Conservation (phyloP, 495 filamentous ascomycete genomes). For the Hypomontagnella monticulosa region DNA sequence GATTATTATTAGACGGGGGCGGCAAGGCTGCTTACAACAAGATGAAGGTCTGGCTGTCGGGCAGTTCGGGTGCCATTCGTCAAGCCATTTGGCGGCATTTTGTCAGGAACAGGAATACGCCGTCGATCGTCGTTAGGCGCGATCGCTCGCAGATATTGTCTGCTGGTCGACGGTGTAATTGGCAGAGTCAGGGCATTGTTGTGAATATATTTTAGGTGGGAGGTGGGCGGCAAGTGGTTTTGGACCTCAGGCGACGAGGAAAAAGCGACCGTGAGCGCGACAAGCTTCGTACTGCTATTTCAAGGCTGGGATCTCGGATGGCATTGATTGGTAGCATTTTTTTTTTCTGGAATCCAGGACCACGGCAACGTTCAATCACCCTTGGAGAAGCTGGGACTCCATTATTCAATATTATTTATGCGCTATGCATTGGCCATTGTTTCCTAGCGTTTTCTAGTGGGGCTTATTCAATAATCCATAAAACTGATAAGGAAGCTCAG, state of each 20-base stretch:
- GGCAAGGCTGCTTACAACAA: constrained; percentile 70
- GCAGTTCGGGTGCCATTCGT: constrained; percentile 41
- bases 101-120: constrained; percentile 20
- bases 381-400: background rate
- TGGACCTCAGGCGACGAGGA: constrained; percentile 24
- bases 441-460: too few species aligned
- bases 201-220: constrained; percentile 3
- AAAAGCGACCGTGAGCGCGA: constrained; percentile 25
- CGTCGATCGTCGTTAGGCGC: constrained; percentile 38
- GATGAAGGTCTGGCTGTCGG: constrained; percentile 69
- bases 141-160: constrained; percentile 43
- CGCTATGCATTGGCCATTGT: background rate
- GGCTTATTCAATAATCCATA: too few species aligned
- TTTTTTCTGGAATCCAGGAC: constrained; percentile 24
- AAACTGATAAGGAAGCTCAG: too few species aligned
- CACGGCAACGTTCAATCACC: constrained; percentile 6
- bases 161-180: constrained; percentile 38
- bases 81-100: constrained; percentile 45
- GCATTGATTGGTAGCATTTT: constrained; percentile 30
- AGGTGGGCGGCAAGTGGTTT: constrained; percentile 7
- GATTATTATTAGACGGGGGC: background rate
- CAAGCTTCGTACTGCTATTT: constrained; percentile 17
- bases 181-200: constrained; percentile 41
- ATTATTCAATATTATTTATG: constrained; percentile 4
- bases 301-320: background rate